Base-by-base conservation (phyloP, 306 rosid species). In the Trichosanthes cucumerina region DNA sequence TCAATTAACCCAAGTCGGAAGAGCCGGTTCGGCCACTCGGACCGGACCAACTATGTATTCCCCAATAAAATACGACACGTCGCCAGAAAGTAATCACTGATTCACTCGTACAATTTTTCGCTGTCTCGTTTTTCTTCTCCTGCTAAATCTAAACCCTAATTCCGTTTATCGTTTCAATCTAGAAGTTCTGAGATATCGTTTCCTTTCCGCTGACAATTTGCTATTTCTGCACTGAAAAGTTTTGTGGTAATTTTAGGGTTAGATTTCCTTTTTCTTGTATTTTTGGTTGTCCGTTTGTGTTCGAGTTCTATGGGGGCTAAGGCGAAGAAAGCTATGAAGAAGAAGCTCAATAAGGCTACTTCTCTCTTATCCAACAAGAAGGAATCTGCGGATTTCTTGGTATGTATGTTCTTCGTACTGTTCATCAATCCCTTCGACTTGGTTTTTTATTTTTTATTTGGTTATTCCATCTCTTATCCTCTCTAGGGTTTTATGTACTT, bases 301-400 rank as follows among this genome's bases (percentile, higher is more conserved):
- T 70, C 15, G 13, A 66, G 76, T 52, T 6, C 11, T 38, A 93
- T 90, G 98, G 93, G 93, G 78, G 57, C 81, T 6, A 88, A 91
- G 88, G 96, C 88, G n/a, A 91, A 87, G 86, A 93, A 90, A 88
- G 87, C 93, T 7, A 77, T 86, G 96, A 89, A 90, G 87, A 91
- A 89, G 86, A 86, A 76, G 9, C n/a, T 93, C 81, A 87, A 74
- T 79, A 90, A 74, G 84, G 91, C 77, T 38, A 54, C 78, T 16
- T 76, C 90, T 52, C 52, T 36, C 13, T 41, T 47, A 9, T 73
- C 84, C 56, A 77, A 71, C 44, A 82, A 79, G 5, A 76, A 76
- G 23, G 87, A 89, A 50, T 79, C 80, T 83, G 81, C 88, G 44
- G 98, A 92, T 79, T 92, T 88, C 78, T 82, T 92, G 96, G 98